Conservation (phyloP, 805 yeast species). For the Monosporozyma yasuniensis region DNA sequence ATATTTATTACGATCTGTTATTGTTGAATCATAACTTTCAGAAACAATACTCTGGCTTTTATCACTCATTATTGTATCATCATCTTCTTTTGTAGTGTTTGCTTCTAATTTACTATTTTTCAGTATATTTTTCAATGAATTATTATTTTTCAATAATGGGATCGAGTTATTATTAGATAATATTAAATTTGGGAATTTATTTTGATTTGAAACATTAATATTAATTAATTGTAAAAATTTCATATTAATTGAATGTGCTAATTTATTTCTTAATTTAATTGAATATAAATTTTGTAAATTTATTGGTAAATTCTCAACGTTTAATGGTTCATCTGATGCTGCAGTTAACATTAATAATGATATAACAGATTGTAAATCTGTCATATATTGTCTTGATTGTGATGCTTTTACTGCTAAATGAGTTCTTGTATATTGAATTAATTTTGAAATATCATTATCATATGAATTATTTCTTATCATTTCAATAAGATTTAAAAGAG, state of each 20-base stretch:
- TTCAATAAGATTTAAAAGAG: slow-evolving; percentile 69
- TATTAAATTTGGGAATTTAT: slow-evolving; percentile 12
- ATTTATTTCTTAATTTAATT: slow-evolving; percentile 49
- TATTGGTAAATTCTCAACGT: slow-evolving; percentile 39
- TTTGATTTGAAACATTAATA: slow-evolving; percentile 13
- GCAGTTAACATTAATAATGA: slow-evolving; percentile 54
- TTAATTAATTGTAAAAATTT: slow-evolving; percentile 26
- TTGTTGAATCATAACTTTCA: not conserved
- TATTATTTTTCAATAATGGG: not conserved
- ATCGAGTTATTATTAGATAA: not conserved
- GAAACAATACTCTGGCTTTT: no score
- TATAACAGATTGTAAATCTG: slow-evolving; percentile 76
- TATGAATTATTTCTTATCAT: slow-evolving; percentile 45
- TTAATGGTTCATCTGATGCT: slow-evolving; percentile 14
- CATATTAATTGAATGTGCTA: slow-evolving; percentile 63
- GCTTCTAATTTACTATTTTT: not conserved
- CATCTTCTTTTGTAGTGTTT: not conserved
- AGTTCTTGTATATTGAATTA: slow-evolving; percentile 51
- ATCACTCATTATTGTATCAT: not conserved
- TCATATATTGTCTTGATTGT: slow-evolving; percentile 48
- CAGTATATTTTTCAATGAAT: not conserved
- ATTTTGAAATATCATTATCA: slow-evolving; percentile 36
- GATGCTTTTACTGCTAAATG: slow-evolving; percentile 56
- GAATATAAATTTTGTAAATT: slow-evolving; percentile 50
- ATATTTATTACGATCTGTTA: not conserved